Base-by-base conservation (phyloP, 2,329 filamentous ascomycete genomes). In the Colletotrichum sp. region DNA sequence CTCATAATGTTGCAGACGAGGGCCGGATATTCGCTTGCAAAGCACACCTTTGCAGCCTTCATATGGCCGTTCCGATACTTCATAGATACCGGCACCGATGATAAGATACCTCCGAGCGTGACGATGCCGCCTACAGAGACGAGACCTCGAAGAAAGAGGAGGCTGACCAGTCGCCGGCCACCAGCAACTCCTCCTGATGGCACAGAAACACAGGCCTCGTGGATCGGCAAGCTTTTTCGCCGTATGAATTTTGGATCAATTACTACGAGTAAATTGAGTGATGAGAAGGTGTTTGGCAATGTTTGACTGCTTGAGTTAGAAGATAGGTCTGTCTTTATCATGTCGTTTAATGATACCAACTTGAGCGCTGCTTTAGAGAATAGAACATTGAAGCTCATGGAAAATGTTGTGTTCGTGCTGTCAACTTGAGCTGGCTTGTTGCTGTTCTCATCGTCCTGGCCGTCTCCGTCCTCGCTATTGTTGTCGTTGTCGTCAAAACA, bases 1-100 rank as follows among this genome's bases (percentile, higher is more conserved):
- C 84, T 89, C 71, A 83, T 87, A 43, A 82, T 88, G 34, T 80
- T 89, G 38, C 87, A 89, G 70, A 87, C 85, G 8, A 82, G 84
- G 30, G 81, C 82, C 24, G 86, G 76, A 10, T 77, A 76, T 34
- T 70, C 74, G 13, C 61, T 77, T 3, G 74, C 74, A 34, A 70
- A 32, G 32, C 69, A 75, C 34, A 36, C 70, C 3, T 58, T 73
- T 4, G 38, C 38, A 16, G 56, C 32, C n/a, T 32, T 75, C 24
- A 28, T 21, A 5, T 75, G 72, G 72, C 72, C 72, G 24, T 66
- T 74, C 13, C 68, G 61, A 3, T 38, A 59, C 4, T 38, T 74
- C 5, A 7, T 30, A 7, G 7, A 61, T 4, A n/a, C 14, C 18
- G 68, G 6, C 2, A 7, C 52, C 9, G 68, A 52, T 6, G 62